Evolutionary conservation across 768 basidiomycete species (phyloP).

Genomic region (Piloderma croceum): DNA sequence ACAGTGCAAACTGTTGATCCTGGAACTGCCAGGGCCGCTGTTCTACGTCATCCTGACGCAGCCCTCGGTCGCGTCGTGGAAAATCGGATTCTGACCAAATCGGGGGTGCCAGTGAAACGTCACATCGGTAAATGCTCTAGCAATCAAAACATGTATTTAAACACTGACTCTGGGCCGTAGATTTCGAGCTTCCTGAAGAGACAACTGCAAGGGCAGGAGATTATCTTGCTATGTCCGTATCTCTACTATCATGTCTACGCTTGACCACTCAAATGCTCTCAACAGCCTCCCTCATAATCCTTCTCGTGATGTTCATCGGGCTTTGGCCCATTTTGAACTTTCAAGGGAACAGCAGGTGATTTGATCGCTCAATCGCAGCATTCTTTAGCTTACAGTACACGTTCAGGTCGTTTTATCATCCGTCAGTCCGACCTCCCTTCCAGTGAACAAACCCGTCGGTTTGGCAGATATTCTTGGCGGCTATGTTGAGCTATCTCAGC

Average conservation of each 20-base stretch:
- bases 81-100: constrained; percentile 34
- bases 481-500: constrained; percentile 45
- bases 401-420: constrained; percentile 33
- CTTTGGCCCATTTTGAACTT: constrained; percentile 32
- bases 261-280: background rate
- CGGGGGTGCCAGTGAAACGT: constrained; percentile 34
- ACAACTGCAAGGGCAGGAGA: constrained; percentile 39
- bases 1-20: constrained; percentile 26
- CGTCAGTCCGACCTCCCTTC: constrained; percentile 34
- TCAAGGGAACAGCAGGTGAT: constrained; percentile 25
- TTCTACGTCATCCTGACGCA: constrained; percentile 33
- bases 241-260: background rate
- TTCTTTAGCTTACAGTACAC: too few species aligned
- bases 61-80: constrained; percentile 34
- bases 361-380: too few species aligned
- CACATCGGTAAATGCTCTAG: constrained; percentile 31
- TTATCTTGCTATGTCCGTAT: constrained; percentile 39
- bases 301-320: constrained; percentile 31
- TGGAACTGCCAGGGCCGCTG: constrained; percentile 28
- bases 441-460: constrained; percentile 32
- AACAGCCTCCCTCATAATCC: constrained; percentile 38
- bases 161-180: constrained; percentile 14
- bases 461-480: constrained; percentile 34
- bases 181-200: constrained; percentile 36
- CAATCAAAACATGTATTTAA: background rate